These are phyloP conservation scores for Elaeagnus macrophylla DNA, from an alignment of 306 rosid genomes.

Conservation along the genomic window DNA sequence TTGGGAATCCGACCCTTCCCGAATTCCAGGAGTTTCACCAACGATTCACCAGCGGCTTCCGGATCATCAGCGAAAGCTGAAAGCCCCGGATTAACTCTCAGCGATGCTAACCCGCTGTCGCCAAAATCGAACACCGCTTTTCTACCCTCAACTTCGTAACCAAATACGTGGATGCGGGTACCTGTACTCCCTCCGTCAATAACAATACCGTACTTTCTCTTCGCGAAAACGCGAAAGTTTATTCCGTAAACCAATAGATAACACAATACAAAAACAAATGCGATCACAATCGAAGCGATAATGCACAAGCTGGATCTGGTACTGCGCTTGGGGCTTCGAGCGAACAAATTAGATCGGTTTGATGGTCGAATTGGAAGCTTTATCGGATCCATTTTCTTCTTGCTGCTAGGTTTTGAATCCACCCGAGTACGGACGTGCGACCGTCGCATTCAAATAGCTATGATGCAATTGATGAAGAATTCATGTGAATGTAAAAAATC, in stretches of 20 bases:
- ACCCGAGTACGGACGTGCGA: conserved; percentile 47
- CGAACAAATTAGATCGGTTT: conserved; percentile 53
- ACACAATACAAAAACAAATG: conserved; percentile 27
- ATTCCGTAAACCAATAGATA: conserved; percentile 14
- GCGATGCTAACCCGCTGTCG: conserved; percentile 38
- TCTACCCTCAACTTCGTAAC: conserved; percentile 21
- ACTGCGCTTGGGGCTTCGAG: conserved; percentile 32
- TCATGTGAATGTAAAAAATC: conserved; percentile 13
- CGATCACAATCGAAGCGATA: conserved; percentile 20
- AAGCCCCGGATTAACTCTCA: conserved; percentile 73
- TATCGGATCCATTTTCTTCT: conserved; percentile 49
- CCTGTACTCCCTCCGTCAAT: conserved; percentile 95
- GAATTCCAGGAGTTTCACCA: conserved; percentile 57
- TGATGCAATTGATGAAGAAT: conserved; percentile 5
- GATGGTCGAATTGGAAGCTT: conserved; percentile 54
- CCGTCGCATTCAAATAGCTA: conserved; percentile 63
- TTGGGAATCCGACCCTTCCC: conserved; percentile 55
- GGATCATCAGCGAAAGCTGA: conserved; percentile 57
- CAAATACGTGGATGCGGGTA: conserved; percentile 65
- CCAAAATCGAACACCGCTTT: conserved; percentile 42
- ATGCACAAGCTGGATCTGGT: conserved; percentile 18
- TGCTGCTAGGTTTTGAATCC: conserved; percentile 16
- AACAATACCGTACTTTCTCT: conserved; percentile 43
- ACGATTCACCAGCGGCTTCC: conserved; percentile 45
- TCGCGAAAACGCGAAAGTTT: conserved; percentile 5